Conservation (phyloP, 768 basidiomycete species). For the Suillus americanus region DNA sequence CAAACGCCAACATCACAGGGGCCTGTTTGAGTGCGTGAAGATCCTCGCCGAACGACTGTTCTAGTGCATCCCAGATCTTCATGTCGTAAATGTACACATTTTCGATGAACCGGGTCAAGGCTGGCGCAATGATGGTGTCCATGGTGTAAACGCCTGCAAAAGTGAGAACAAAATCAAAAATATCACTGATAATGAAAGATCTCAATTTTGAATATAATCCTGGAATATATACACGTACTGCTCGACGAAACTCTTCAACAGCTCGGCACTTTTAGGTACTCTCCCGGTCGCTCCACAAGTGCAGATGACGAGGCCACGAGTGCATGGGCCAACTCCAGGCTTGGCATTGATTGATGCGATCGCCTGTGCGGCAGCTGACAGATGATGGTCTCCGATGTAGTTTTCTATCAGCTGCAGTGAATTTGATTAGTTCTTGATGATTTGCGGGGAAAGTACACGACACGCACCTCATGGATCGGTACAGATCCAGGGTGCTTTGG, state of each 20-base stretch:
- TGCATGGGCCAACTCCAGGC: neutral
- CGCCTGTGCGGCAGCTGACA: neutral
- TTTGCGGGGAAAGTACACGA: too few relatives aligned
- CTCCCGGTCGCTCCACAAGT: neutral
- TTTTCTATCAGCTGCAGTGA: too few relatives aligned
- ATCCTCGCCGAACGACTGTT: too few relatives aligned
- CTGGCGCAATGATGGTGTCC: neutral
- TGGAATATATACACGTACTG: neutral
- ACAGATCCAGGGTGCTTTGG: neutral
- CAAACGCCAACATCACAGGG: too few relatives aligned
- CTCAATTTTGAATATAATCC: too few relatives aligned
- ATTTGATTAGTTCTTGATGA: too few relatives aligned
- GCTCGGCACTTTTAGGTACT: too few relatives aligned
- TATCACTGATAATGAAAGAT: neutral
- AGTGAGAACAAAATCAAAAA: slow-evolving; percentile 1
- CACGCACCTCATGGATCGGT: neutral
- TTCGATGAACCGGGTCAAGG: neutral
- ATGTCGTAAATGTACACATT: slow-evolving; percentile 6
- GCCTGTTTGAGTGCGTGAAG: too few relatives aligned
- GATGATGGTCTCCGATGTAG: neutral
- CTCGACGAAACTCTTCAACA: too few relatives aligned
- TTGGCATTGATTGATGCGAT: neutral
- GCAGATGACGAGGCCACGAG: neutral
- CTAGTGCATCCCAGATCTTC: neutral
- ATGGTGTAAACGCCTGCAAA: neutral